Conservation (phyloP, 306 rosid species). For the Begonia peltatifolia region DNA sequence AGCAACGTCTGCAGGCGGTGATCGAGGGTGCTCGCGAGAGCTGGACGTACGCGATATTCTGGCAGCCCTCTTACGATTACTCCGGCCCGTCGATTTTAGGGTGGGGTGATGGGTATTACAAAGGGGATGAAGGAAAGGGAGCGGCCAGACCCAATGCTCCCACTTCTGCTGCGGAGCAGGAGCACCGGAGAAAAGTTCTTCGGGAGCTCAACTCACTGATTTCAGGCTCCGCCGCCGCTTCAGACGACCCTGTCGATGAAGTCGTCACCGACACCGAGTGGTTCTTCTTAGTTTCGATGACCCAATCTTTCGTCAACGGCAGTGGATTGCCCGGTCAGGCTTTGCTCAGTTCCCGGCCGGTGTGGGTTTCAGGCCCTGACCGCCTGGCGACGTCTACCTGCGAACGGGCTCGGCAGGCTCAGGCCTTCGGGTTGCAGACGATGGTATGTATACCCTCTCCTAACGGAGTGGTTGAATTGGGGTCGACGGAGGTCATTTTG, state of each 20-base stretch:
- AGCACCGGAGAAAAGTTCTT: conserved; percentile 65
- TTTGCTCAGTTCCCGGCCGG: conserved; percentile 31
- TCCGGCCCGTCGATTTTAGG: conserved; percentile 45
- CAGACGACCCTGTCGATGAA: conserved; percentile 57
- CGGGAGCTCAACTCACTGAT: conserved; percentile 75
- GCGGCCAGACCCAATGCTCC: conserved; percentile 22
- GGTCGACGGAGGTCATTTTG: conserved; percentile 55
- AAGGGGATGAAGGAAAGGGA: conserved; percentile 59
- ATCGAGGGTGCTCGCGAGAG: conserved; percentile 58
- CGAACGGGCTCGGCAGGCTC: conserved; percentile 65
- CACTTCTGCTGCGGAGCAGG: conserved; percentile 49
- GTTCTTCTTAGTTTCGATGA: conserved; percentile 90
- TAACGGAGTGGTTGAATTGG: conserved; percentile 79
- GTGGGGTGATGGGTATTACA: conserved; percentile 95
- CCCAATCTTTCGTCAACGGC: conserved; percentile 65
- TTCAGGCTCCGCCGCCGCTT: conserved; percentile 41
- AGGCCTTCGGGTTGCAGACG: conserved; percentile 55
- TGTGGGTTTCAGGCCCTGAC: conserved; percentile 58
- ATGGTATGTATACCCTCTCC: conserved; percentile 59
- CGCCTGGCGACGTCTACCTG: conserved; percentile 31
- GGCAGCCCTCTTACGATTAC: conserved; percentile 70
- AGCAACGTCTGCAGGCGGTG: conserved; percentile 71
- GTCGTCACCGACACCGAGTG: conserved; percentile 94
- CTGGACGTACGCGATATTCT: conserved; percentile 95
- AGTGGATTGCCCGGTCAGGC: conserved; percentile 64